Base-by-base conservation (phyloP, 73 alveolate species). In the Tetrahymena borealis region DNA sequence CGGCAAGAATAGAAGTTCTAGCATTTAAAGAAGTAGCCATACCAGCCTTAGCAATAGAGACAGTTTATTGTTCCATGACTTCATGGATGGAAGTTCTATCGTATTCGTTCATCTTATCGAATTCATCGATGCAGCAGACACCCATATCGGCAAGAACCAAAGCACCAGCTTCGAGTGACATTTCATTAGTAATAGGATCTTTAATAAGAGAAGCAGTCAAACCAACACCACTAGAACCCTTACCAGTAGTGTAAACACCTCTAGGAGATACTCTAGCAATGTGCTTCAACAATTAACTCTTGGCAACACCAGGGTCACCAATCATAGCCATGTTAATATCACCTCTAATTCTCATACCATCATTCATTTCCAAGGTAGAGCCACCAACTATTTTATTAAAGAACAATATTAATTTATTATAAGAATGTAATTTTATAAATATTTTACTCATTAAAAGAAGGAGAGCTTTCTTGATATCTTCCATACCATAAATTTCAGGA, bases 241-340 rank as follows among this genome's bases (percentile, higher is more conserved):
- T 99, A 13, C 99, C 99, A 18, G 99, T 98, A 42, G 99, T 99
- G 96, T 99, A 98, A 40, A 99, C 97, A 37, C 99, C 99, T 95
- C 99, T 96, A 37, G 99, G 99, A 13, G 99, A 97, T 11, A 98
- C 94, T 77, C 95, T 91, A 36, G 99, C 92, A 40, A 97, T 98
- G 94, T 98, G 98, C 97, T 98, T 99, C 91, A 99, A 95, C 78
- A 99, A 95, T 95, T 99, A 99, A 32, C 98, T 94, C 97, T 99
- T 99, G 33, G 99, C 99, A 13, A 98, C 99, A 10, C 98, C 99
- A 12, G 99, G 99, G 91, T 98, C 99, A 91, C 99, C 99, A 99
- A 98, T 98, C 91, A 98, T 94, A 90, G 99, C 94, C 32, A 98
- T 97, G 92, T 98, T 98, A 79, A 98, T 94, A 95, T 98, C 99